These are phyloP conservation scores for Saitozyma sp. DNA, from an alignment of 768 basidiomycete species.

Conservation along the genomic window DNA sequence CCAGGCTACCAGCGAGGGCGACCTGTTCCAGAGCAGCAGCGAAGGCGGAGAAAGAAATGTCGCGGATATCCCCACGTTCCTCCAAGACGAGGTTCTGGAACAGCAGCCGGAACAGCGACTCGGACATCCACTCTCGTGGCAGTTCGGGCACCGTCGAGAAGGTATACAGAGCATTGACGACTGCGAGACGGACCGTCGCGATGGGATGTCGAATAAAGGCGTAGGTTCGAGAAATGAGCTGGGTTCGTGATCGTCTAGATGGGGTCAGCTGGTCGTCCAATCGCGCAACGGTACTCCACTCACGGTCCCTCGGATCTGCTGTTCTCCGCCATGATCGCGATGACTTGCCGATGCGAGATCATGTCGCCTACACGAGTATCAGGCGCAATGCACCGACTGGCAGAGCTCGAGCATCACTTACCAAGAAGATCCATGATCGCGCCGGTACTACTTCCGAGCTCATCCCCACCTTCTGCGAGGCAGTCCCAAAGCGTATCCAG, in stretches of 20 bases:
- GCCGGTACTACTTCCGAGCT: conserved; percentile 91
- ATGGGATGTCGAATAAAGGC: conserved; percentile 99
- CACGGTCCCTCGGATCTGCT: not conserved
- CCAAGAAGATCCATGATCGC: conserved; percentile 97
- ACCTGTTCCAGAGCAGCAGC: conserved; percentile 64
- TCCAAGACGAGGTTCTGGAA: conserved; percentile 94
- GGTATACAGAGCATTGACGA: conserved; percentile 80
- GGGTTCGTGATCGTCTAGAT: not conserved
- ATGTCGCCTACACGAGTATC: not conserved
- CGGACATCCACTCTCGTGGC: conserved; percentile 73
- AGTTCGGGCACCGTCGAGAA: conserved; percentile 78
- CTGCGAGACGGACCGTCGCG: conserved; percentile 83
- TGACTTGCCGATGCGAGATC: not conserved
- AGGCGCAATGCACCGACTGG: conserved; percentile 3
- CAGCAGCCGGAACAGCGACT: conserved; percentile 74
- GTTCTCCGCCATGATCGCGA: not conserved
- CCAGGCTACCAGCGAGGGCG: conserved; percentile 50
- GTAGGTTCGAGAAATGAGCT: conserved; percentile 70
- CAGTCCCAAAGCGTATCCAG: conserved; percentile 88
- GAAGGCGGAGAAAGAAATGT: conserved; percentile 73
- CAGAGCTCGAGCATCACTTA: conserved; percentile 49
- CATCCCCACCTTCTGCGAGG: conserved; percentile 89
- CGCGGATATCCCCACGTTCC: conserved; percentile 79
- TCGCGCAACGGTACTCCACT: not conserved
- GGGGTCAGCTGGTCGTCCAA: not conserved